Conservation (phyloP, 768 basidiomycete genomes). For the Tricholomella constricta region DNA sequence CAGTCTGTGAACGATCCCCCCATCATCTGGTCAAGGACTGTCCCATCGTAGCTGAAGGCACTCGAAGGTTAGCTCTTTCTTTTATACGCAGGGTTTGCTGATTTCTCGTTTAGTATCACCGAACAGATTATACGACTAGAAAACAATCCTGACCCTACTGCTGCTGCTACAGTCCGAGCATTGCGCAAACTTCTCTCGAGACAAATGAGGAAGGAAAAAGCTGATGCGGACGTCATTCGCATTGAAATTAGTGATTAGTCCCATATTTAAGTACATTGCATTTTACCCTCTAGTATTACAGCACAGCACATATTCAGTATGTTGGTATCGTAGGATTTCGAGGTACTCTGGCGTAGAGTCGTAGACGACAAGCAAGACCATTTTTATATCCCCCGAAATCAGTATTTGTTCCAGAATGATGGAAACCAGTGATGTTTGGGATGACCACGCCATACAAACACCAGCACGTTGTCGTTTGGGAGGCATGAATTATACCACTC, state of each 20-base stretch:
- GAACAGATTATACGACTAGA: conserved; percentile 47
- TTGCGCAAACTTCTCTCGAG: conserved; percentile 41
- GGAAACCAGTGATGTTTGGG: neutral
- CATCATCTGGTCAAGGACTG: conserved; percentile 51
- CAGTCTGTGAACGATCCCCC: conserved; percentile 47
- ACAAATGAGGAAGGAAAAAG: conserved; percentile 31
- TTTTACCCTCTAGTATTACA: neutral
- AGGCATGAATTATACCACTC: conserved; percentile 18
- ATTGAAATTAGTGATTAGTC: conserved; percentile 24
- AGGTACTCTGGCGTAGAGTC: too few relatives aligned
- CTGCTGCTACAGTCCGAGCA: conserved; percentile 32
- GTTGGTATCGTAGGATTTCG: too few relatives aligned
- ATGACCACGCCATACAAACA: conserved; percentile 16
- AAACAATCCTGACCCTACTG: conserved; percentile 39
- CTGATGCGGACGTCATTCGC: conserved; percentile 22
- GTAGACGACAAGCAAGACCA: too few relatives aligned
- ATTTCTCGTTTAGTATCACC: conserved; percentile 35
- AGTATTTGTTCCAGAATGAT: too few relatives aligned
- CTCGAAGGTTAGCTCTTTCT: conserved; percentile 45
- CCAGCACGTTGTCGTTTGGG: conserved; percentile 8
- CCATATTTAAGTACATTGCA: neutral
- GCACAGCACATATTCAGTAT: neutral
- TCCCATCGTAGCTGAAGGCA: conserved; percentile 52
- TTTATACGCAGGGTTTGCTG: neutral
- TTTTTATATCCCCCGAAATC: too few relatives aligned